Percentiles rank a stretch among this genome's conserved stretches.
Conservation (phyloP, 495 filamentous ascomycete genomes). For the Talaromyces wortmannii region DNA sequence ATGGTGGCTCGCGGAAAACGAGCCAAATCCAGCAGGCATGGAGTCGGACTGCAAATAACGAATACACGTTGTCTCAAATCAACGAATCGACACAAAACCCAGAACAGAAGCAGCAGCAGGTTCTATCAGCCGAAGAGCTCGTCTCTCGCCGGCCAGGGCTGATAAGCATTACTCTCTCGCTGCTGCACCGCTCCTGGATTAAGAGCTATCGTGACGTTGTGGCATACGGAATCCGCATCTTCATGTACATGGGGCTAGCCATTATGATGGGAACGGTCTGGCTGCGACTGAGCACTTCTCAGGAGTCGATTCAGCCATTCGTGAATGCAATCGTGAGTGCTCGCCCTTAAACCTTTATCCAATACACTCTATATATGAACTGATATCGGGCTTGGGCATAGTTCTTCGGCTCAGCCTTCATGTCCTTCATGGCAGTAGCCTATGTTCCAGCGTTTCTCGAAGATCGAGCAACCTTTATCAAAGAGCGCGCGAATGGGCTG, state of each 20-base stretch:
- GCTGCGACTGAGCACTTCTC: slow-evolving; percentile 57
- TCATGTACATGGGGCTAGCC: slow-evolving; percentile 77
- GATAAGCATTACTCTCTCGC: slow-evolving; percentile 30
- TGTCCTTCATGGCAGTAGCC: slow-evolving; percentile 87
- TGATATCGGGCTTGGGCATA: slow-evolving; percentile 2
- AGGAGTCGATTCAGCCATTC: slow-evolving; percentile 67
- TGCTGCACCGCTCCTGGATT: slow-evolving; percentile 68
- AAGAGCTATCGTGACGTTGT: slow-evolving; percentile 78
- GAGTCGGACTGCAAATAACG: neutral
- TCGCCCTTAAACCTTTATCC: neutral
- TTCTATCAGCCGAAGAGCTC: slow-evolving; percentile 14
- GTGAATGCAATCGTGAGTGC: slow-evolving; percentile 62
- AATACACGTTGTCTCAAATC: neutral
- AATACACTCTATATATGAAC: neutral
- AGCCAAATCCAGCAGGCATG: neutral
- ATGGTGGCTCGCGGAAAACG: neutral
- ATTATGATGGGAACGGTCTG: slow-evolving; percentile 88
- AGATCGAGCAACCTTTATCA: slow-evolving; percentile 64
- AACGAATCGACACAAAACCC: neutral
- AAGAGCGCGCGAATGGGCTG: slow-evolving; percentile 76
- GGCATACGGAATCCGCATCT: slow-evolving; percentile 72
- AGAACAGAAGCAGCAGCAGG: slow-evolving; percentile 5
- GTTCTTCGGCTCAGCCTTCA: slow-evolving; percentile 78
- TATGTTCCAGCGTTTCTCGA: slow-evolving; percentile 80
- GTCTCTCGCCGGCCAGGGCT: too few species aligned